Evolutionary conservation across 1,284 basidiomycete genomes (phyloP).

Genomic region (Ganoderma multipileum): DNA sequence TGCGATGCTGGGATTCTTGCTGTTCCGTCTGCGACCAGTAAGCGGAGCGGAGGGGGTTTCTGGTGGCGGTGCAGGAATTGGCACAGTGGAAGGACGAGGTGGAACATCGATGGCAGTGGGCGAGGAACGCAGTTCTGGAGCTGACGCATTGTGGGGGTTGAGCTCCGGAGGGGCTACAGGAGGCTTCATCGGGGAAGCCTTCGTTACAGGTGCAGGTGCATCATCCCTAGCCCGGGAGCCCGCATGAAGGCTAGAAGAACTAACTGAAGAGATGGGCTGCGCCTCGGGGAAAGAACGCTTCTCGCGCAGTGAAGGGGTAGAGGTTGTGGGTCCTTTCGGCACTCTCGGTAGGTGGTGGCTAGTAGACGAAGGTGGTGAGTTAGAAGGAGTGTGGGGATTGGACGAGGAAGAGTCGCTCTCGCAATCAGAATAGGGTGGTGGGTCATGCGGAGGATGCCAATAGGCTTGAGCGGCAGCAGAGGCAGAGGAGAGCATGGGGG

Average conservation of each 20-base stretch:
- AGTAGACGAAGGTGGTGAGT: constrained; percentile 24
- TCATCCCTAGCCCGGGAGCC: constrained; percentile 10
- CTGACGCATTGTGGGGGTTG: constrained; percentile 32
- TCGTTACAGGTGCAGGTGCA: background rate
- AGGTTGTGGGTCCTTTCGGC: background rate
- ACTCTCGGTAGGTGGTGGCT: constrained; percentile 17
- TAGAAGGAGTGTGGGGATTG: constrained; percentile 30
- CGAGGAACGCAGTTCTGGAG: constrained; percentile 34
- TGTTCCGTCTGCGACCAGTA: constrained; percentile 29
- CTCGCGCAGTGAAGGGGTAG: constrained; percentile 6
- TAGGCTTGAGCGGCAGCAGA: constrained; percentile 19
- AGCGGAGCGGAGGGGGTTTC: constrained; percentile 20
- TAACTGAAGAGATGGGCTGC: constrained; percentile 3
- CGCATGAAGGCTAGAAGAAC: background rate
- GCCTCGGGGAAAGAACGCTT: constrained; percentile 6
- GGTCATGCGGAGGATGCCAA: constrained; percentile 23
- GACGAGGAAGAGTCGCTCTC: constrained; percentile 30
- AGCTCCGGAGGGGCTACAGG: constrained; percentile 28
- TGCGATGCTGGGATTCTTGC: constrained; percentile 35
- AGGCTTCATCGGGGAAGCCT: constrained; percentile 20
- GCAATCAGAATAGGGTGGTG: constrained; percentile 29
- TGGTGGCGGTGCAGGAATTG: constrained; percentile 15
- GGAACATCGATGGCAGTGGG: constrained; percentile 31
- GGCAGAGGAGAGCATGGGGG: constrained; percentile 20
- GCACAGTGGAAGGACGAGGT: constrained; percentile 32